Base-by-base conservation (phyloP, 108 stramenopile species). In the Skeletonema grethae region DNA sequence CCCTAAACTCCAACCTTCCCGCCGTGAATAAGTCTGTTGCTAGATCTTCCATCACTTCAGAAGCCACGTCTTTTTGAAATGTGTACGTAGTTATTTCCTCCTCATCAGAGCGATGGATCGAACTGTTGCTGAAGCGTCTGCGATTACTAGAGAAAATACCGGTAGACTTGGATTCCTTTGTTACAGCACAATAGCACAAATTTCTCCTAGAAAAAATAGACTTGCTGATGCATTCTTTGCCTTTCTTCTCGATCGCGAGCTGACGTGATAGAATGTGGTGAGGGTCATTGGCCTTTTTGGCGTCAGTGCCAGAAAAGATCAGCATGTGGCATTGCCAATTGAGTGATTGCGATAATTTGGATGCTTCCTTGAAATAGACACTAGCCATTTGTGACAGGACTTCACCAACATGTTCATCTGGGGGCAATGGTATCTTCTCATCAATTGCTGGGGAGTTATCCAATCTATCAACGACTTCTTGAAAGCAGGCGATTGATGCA, bases 401-500 rank as follows among this genome's bases (percentile, higher is more conserved):
- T 36, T 63, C 66, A 6, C 57, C 60, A 45, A 63, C 66, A 38
- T 48, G 45, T 24, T 24, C 12, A 53, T 61, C 63, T 13, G 71
- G 60, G 28, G 46, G 46, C n/a, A 50, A 58, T 5, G 22, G n/a
- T 24, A 20, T 12, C 22, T 70, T 18, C 13, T 31, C 22, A 22
- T 69, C 50, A 12, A 28, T 39, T 46, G 43, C 61, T 13, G 67
- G 22, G 8, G 36, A 7, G 32, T n/a, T 13, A 4, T 64, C 60
- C 28, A 73, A 41, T 38, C 66, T 30, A 24, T 73, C 67, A 36
- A 80, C 57, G 31, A 71, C 67, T 55, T 80, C 71, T 5, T 73
- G 61, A 36, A 80, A 73, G 45, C 79, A 73, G 29, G 67, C 72
- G 31, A 80, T 63, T 13, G 79, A 73, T 18, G 67, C 79, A 64